These are phyloP conservation scores for Sarocladium oryzae DNA, from an alignment of 2,329 filamentous ascomycete species.

Conservation along the genomic window DNA sequence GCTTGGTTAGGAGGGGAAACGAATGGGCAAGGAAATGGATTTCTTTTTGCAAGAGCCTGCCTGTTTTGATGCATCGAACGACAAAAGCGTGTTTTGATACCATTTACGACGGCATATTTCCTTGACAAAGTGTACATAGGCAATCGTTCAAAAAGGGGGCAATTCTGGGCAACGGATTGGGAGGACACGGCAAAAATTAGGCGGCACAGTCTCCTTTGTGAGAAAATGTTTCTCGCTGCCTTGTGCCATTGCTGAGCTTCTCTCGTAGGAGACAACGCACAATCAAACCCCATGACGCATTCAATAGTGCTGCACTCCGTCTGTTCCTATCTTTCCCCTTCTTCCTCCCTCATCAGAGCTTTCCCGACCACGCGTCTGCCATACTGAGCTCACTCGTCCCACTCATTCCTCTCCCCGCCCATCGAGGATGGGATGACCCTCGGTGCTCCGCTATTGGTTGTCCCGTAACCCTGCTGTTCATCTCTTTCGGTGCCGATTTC, in stretches of 20 bases:
- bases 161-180: no score
- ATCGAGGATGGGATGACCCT: slow-evolving; percentile 21
- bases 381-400: slow-evolving; percentile 13
- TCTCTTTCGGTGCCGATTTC: slow-evolving; percentile 13
- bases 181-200: no score
- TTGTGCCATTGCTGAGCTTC: no score
- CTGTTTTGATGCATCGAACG: background rate
- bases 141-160: no score
- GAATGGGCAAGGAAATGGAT: background rate
- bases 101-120: background rate
- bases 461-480: slow-evolving; percentile 11
- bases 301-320: no score
- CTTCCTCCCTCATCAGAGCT: background rate
- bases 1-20: slow-evolving; percentile 23
- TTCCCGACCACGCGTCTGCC: background rate
- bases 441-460: slow-evolving; percentile 12
- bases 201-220: no score
- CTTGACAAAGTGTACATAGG: background rate
- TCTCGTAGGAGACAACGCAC: no score
- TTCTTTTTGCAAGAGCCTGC: no score
- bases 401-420: slow-evolving; percentile 18
- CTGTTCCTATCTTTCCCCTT: background rate
- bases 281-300: no score
- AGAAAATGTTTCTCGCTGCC: no score
- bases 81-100: slow-evolving; percentile 7